These are phyloP conservation scores for Symmetrospora coprosmae DNA, from an alignment of 768 basidiomycete species.

Conservation along the genomic window DNA sequence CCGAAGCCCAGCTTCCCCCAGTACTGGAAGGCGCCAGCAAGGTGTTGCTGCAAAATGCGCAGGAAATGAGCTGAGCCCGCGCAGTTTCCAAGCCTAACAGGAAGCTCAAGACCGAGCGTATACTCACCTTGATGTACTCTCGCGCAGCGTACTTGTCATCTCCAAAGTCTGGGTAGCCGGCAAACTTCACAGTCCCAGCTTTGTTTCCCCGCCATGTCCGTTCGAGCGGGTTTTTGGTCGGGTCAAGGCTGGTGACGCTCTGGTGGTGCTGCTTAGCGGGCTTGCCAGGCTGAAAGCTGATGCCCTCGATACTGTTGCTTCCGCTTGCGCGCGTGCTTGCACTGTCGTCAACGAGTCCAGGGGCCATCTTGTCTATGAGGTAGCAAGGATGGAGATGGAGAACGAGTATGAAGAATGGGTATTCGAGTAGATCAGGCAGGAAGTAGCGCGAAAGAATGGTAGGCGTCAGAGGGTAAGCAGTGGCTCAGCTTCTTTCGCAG, in stretches of 20 bases:
- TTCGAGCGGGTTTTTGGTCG: conserved; percentile 2
- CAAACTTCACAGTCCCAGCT: conserved; percentile 22
- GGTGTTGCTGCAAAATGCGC: conserved; percentile 19
- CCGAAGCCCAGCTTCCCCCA: conserved; percentile 28
- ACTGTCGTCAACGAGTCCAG: not conserved
- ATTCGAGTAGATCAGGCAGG: too few species aligned
- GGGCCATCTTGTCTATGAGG: too few species aligned
- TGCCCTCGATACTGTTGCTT: too few species aligned
- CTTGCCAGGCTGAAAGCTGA: too few species aligned
- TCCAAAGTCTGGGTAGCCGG: conserved; percentile 20
- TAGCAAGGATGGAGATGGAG: too few species aligned
- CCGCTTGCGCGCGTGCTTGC: too few species aligned
- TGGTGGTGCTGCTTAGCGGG: not conserved
- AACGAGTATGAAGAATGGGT: too few species aligned
- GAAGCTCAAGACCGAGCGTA: not conserved
- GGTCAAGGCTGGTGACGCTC: not conserved
- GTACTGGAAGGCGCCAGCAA: conserved; percentile 29
- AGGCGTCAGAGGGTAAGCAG: too few species aligned
- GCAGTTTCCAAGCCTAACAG: not conserved
- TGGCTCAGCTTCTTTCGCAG: too few species aligned
- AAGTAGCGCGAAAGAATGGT: too few species aligned
- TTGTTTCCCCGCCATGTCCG: conserved; percentile 25
- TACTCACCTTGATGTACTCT: conserved; percentile 27
- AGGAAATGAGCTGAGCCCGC: too few species aligned
- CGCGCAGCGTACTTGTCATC: conserved; percentile 23